Percentiles rank a stretch among this genome's conserved stretches.
Conservation (phyloP, 352 stramenopile genomes). For the Globisporangium acanthophoron region DNA sequence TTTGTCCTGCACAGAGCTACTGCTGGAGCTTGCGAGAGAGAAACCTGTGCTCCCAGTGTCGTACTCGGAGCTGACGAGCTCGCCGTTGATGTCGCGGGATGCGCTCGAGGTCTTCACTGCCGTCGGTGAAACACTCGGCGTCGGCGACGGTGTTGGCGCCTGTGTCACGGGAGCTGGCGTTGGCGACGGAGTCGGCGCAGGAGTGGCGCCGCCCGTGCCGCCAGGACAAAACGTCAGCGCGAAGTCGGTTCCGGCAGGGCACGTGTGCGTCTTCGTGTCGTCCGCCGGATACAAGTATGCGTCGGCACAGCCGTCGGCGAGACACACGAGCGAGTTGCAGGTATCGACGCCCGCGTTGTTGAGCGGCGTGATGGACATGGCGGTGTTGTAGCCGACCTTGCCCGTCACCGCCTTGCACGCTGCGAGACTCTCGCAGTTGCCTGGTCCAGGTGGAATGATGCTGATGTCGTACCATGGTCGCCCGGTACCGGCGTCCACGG, state of each 20-base stretch:
- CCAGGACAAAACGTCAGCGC: constrained; percentile 55
- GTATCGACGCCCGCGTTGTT: constrained; percentile 21
- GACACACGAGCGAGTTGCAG: constrained; percentile 45
- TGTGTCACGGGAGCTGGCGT: neutral
- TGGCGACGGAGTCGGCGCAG: constrained; percentile 18
- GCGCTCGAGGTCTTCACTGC: constrained; percentile 24
- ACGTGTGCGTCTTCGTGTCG: constrained; percentile 67
- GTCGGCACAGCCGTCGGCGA: constrained; percentile 47
- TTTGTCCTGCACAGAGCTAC: no score
- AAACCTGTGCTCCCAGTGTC: no score
- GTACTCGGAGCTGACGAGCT: constrained; percentile 7
- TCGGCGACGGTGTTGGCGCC: constrained; percentile 3
- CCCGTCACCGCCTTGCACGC: constrained; percentile 57
- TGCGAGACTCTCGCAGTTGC: constrained; percentile 38
- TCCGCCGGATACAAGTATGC: constrained; percentile 66
- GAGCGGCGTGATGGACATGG: constrained; percentile 51
- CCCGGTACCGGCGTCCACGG: no score
- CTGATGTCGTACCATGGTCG: constrained; percentile 60
- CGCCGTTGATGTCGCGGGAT: constrained; percentile 20
- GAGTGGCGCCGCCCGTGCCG: constrained; percentile 21
- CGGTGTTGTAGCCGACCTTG: constrained; percentile 50
- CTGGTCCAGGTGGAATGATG: constrained; percentile 59
- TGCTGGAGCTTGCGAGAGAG: neutral
- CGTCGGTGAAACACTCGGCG: constrained; percentile 4
- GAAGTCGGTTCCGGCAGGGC: constrained; percentile 38